A percentile compares a stretch with the other conserved stretches of the same genome.
These are phyloP conservation scores for Cotoneaster glaucophyllus DNA, from an alignment of 306 rosid genomes.

Conservation along the genomic window DNA sequence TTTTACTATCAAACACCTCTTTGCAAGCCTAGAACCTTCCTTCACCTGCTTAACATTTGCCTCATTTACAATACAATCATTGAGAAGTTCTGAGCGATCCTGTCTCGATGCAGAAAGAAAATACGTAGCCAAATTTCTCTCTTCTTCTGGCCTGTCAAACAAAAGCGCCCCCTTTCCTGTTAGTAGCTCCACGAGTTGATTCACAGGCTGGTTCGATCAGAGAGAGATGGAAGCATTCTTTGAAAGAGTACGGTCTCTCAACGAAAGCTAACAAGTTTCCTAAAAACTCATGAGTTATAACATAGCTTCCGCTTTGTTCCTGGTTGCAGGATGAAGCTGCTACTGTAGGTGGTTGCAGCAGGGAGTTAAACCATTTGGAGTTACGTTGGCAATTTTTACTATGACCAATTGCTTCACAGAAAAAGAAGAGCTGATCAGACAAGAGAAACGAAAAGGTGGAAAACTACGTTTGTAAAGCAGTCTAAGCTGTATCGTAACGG, in stretches of 20 bases:
- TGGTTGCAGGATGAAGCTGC: no score
- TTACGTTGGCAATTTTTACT: no score
- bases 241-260: slow-evolving; percentile 39
- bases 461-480: no score
- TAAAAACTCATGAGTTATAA: background rate
- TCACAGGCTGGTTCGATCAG: slow-evolving; percentile 37
- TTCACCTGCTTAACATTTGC: background rate
- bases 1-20: background rate
- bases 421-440: no score
- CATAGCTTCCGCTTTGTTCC: no score
- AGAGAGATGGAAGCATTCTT: slow-evolving; percentile 56
- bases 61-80: background rate
- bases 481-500: no score
- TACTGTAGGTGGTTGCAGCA: no score
- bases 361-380: no score
- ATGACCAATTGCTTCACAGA: no score
- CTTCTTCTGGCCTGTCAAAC: background rate
- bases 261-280: slow-evolving; percentile 41
- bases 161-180: background rate
- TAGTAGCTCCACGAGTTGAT: slow-evolving; percentile 6
- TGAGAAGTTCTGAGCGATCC: background rate
- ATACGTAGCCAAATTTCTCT: background rate
- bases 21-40: background rate
- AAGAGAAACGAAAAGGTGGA: no score
- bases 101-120: background rate